phyloP scores from a whole-genome alignment of 129 eudicot genomes.

The Flaveria sonorensis region DNA sequence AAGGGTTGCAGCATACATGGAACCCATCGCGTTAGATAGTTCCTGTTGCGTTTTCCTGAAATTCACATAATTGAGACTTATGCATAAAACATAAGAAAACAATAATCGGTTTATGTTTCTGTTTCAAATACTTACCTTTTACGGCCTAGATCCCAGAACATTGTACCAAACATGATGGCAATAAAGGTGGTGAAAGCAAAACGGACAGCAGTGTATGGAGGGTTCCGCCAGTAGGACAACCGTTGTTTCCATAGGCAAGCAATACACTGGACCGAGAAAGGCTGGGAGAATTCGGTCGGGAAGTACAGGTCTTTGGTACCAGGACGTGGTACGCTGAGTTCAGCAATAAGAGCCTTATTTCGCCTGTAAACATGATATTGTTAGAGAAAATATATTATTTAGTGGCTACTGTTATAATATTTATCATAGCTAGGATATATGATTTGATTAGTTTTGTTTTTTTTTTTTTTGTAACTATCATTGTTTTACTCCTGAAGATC shows the following conservation, averaged over 20 bases:
- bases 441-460: no score
- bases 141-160: conserved; percentile 81
- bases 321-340: conserved; percentile 57
- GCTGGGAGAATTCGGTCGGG: conserved; percentile 56
- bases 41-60: conserved; percentile 47
- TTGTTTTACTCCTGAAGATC: no score
- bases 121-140: conserved; percentile 44
- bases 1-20: conserved; percentile 64
- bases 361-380: conserved; percentile 18
- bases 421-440: no score
- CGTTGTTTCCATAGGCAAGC: conserved; percentile 89
- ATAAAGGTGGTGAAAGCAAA: conserved; percentile 60
- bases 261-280: conserved; percentile 60
- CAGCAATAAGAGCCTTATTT: conserved; percentile 58
- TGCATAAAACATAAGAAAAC: not conserved
- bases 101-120: not conserved
- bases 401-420: no score
- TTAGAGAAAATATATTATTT: no score
- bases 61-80: not conserved
- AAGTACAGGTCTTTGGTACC: conserved; percentile 65
- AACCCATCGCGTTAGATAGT: conserved; percentile 74
- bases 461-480: no score
- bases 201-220: conserved; percentile 78
- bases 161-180: conserved; percentile 61
- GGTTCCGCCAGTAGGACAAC: conserved; percentile 84